phyloP scores from a whole-genome alignment of 805 yeast genomes.

The Myxozyma neglecta region DNA sequence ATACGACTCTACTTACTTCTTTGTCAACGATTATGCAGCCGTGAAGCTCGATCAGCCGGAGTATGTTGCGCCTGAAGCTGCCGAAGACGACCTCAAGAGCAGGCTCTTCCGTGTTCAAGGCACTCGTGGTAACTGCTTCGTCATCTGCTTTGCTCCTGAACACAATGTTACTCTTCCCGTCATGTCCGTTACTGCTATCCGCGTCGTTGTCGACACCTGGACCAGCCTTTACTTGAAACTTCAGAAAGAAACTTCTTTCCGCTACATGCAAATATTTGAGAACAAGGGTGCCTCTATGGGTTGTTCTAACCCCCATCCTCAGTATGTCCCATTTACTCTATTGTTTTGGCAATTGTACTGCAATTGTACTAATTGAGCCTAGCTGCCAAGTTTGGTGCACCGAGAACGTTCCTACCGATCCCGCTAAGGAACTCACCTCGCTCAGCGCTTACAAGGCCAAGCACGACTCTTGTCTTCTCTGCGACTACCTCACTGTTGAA shows the following conservation, averaged over 20 bases:
- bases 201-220: conserved; percentile 61
- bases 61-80: conserved; percentile 20
- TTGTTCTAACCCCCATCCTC: conserved; percentile 80
- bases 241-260: conserved; percentile 46
- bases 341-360: neutral
- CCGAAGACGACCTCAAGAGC: conserved; percentile 20
- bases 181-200: conserved; percentile 51
- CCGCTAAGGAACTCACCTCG: conserved; percentile 55
- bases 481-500: conserved; percentile 56
- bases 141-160: conserved; percentile 69
- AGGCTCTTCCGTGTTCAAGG: conserved; percentile 55
- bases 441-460: conserved; percentile 50
- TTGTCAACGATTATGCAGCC: conserved; percentile 71
- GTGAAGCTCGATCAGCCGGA: conserved; percentile 53
- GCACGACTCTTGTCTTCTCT: conserved; percentile 53
- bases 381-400: conserved; percentile 67
- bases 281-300: conserved; percentile 82
- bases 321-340: conserved; percentile 35
- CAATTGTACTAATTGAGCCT: neutral
- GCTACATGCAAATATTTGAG: conserved; percentile 69
- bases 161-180: conserved; percentile 55
- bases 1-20: conserved; percentile 58
- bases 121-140: conserved; percentile 67
- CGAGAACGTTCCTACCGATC: conserved; percentile 61
- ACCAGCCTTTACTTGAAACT: conserved; percentile 51